phyloP scores from a whole-genome alignment of 345 rosid genomes.

The Rhodamnia rubescens region DNA sequence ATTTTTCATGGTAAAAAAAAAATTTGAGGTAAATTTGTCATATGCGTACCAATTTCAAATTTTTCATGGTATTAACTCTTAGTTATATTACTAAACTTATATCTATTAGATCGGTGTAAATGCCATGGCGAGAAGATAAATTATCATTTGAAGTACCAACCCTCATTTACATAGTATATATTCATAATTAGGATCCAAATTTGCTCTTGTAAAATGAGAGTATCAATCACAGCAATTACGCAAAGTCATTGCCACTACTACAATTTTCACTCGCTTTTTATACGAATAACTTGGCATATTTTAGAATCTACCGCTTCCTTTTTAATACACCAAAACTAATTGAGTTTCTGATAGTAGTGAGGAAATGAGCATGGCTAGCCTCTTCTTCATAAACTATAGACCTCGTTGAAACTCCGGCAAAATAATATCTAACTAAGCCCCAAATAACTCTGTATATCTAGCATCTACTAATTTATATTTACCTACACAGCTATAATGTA shows the following conservation, averaged over 20 bases:
- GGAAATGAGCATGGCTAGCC: not conserved
- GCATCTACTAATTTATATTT: not conserved
- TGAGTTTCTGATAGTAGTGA: not conserved
- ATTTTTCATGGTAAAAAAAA: too few species aligned
- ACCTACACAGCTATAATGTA: not conserved
- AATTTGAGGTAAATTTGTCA: too few species aligned
- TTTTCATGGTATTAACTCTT: too few species aligned
- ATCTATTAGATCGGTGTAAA: not conserved
- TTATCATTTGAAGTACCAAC: not conserved
- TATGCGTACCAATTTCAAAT: too few species aligned
- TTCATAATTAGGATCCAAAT: not conserved
- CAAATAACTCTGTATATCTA: not conserved
- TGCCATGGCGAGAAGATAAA: not conserved
- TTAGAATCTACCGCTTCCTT: not conserved
- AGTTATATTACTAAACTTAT: not conserved
- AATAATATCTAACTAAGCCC: not conserved
- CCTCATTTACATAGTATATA: not conserved
- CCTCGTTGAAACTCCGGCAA: not conserved
- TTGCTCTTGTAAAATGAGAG: not conserved
- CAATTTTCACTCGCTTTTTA: not conserved
- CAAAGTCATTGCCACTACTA: not conserved
- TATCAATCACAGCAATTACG: not conserved
- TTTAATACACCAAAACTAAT: too few species aligned
- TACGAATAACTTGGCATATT: not conserved
- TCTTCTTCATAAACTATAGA: not conserved